Conservation (phyloP, 2,329 filamentous ascomycete genomes). For the Furcasterigmium furcatum region DNA sequence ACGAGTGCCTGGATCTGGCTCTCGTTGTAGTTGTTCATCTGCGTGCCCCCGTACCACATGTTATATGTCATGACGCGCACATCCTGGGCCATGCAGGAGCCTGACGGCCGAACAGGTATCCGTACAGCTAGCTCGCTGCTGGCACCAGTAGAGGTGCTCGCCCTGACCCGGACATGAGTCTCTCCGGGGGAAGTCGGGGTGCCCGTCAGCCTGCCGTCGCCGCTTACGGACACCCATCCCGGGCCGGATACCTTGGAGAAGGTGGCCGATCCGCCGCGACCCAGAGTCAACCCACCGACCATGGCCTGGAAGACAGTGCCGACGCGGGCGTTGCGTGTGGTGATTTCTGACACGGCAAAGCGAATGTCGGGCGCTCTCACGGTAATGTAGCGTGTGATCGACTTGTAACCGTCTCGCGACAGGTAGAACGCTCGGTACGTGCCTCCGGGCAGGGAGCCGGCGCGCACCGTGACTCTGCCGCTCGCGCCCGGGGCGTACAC, state of each 20-base stretch:
- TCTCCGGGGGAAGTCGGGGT: conserved; percentile 6
- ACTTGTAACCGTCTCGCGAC: conserved; percentile 28
- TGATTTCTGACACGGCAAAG: conserved; percentile 25
- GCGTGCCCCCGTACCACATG: conserved; percentile 33
- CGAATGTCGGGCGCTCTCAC: conserved; percentile 16
- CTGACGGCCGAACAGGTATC: conserved; percentile 24
- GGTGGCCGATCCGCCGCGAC: conserved; percentile 14
- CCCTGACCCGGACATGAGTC: conserved; percentile 20
- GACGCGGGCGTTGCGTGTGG: conserved; percentile 30
- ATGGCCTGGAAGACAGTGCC: conserved; percentile 26
- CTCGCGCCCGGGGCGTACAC: conserved; percentile 21
- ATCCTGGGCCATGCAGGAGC: conserved; percentile 24
- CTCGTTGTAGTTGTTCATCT: conserved; percentile 29
- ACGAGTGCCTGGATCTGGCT: conserved; percentile 34
- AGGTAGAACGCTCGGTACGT: conserved; percentile 33
- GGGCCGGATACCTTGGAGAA: conserved; percentile 21
- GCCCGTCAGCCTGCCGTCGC: conserved; percentile 30
- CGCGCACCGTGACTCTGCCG: conserved; percentile 21
- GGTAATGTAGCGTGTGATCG: conserved; percentile 27
- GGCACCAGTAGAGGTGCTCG: conserved; percentile 19
- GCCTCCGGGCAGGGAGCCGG: conserved; percentile 19
- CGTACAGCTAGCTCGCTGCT: conserved; percentile 20
- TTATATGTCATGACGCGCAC: conserved; percentile 34
- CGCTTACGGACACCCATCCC: conserved; percentile 27
- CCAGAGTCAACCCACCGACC: conserved; percentile 28